Evolutionary conservation across 331 rosid genomes (phyloP), one percentile per base, ranked within the genome.

Genomic region (Erythrophleum ivorense): DNA sequence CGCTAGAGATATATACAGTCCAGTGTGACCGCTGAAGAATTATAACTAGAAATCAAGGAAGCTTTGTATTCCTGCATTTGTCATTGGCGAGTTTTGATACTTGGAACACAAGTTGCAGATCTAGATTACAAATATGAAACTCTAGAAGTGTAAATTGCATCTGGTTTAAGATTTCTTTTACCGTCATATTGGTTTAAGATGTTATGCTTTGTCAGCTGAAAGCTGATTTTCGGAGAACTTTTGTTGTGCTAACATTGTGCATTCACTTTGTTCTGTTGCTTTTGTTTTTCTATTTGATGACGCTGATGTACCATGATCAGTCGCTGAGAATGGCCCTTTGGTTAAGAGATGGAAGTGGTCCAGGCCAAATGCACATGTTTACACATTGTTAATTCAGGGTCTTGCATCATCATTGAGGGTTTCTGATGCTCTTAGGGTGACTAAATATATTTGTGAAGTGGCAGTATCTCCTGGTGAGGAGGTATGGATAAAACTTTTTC

Each of bases 401-500:
- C 92, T 89, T 33, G 91, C 96, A 33, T 85, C 88, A 33, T 91
- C 90, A 65, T 69, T 88, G 80, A 88, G 92, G 94, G 93, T 89
- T 88, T 95, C 96, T 40, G 98, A 95, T 78, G 97, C 99, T 80
- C 85, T 92, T 71, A 87, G 75, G 64, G 92, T 93, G 88, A 88
- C 91, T 82, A 85, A 86, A 55, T 88, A 87, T 82, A 91, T 95
- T 71, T 95, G 89, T 83, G 91, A 90, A 77, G 97, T 95, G 45
- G 96, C 97, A 58, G 93, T 92, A 14, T 91, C 98, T 65, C 92
- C 94, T 52, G 89, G 84, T 66, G 98, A 95, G 85, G 98, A 93
- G 97, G 98, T 95, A 82, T 29, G 81, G 29, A 76, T 43, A 0
- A 57, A 55, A 57, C 7, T 33, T 45, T 80, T 63, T 40, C 7